Evolutionary conservation across 257 asterid species (phyloP), one percentile per base, ranked within the genome.

Genomic region (Nicotiana otophora): DNA sequence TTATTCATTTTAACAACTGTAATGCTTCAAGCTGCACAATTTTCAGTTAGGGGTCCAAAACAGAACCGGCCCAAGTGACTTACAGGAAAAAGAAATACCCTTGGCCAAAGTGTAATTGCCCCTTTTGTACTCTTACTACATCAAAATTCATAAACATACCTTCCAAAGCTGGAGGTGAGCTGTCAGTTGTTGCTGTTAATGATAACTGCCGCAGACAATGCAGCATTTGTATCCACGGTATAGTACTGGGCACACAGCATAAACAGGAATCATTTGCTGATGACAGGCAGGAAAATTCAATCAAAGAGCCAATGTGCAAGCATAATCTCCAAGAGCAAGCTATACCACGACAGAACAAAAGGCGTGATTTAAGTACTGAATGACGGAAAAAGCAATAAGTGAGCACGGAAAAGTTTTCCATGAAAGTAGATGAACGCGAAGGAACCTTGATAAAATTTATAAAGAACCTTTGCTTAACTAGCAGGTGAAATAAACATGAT

Each of bases 161-260:
- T 85, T 87, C 92, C 10, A 90, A 90, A 86, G 87, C 81, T 81
- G 98, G 88, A 81, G 96, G 85, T 23, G 98, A 92, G 48, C 86
- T 69, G 84, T 78, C 87, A 10, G 92, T 61, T 60, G 86, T 67
- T 64, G 91, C 82, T 60, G 90, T 70, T 26, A 87, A 81, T 51
- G 92, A 84, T 78, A 78, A 82, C 81, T 85, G 83, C 84, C 86
- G 88, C 82, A 88, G 86, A 85, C 97, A 90, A 72, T 88, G 86
- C 76, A 93, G 86, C 91, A 93, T 90, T 83, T 87, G 86, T 66
- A 86, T 84, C 84, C 78, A 85, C 84, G 79, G 78, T 66, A 30
- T 75, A 39, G 83, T 77, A 80, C 31, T 17, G 86, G 72, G 58
- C 67, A 81, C 80, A 81, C 77, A 78, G 81, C 78, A 82, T 63